Percentiles rank a stretch among this genome's conserved stretches.
These are phyloP conservation scores for Eimeria nieschulzi DNA, from an alignment of 169 alveolate genomes.

Conservation along the genomic window DNA sequence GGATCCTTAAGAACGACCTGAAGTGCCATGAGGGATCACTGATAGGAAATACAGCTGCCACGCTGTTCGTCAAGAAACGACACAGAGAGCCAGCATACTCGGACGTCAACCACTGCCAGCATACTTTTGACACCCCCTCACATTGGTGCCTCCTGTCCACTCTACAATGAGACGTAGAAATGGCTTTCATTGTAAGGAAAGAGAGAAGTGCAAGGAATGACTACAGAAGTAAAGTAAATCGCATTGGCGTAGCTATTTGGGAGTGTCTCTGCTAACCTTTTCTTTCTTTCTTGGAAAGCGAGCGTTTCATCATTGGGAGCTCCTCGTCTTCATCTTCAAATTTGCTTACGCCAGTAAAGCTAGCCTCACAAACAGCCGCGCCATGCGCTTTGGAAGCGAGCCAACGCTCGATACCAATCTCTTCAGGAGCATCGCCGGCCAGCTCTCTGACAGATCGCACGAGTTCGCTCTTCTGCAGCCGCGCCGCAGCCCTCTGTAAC, in stretches of 20 bases:
- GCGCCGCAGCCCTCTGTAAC: constrained; percentile 70
- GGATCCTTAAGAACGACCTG: too few species aligned
- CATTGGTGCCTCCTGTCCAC: too few species aligned
- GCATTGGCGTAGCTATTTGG: too few species aligned
- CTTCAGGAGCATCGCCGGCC: constrained; percentile 72
- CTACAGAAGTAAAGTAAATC: background rate
- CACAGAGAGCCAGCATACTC: too few species aligned
- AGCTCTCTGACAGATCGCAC: constrained; percentile 67
- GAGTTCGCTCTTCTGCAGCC: constrained; percentile 67
- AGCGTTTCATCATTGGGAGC: constrained; percentile 40
- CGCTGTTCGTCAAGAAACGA: too few species aligned
- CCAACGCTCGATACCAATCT: constrained; percentile 62
- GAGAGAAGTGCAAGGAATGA: background rate
- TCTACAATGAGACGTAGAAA: background rate
- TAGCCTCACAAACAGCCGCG: constrained; percentile 29
- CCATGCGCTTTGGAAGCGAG: constrained; percentile 40
- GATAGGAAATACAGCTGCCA: too few species aligned
- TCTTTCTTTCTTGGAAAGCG: constrained; percentile 57
- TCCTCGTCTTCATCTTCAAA: constrained; percentile 48
- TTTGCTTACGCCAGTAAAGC: background rate
- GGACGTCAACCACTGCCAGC: too few species aligned
- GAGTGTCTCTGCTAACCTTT: constrained; percentile 33
- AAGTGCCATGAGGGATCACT: too few species aligned
- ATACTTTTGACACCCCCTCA: too few species aligned
- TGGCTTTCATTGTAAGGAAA: background rate